phyloP scores from a whole-genome alignment of 2,329 filamentous ascomycete genomes.

The Apiospora pterosperma region DNA sequence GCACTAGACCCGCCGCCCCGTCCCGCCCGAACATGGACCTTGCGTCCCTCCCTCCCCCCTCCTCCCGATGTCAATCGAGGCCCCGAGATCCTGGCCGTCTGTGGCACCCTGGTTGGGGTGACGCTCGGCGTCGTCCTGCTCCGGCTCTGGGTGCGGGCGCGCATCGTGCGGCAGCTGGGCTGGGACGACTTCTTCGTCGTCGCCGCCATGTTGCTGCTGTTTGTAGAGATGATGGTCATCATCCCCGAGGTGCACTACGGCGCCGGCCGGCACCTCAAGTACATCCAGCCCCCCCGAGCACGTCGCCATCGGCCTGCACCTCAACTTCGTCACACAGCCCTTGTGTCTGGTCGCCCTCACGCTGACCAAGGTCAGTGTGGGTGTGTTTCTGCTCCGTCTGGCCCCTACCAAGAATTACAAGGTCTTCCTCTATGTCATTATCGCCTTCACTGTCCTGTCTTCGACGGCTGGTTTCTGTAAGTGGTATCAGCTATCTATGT shows the following conservation, averaged over 20 bases:
- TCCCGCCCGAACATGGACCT: neutral
- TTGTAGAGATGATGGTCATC: neutral
- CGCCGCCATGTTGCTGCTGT: neutral
- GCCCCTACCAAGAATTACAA: neutral
- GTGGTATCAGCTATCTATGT: too few species aligned
- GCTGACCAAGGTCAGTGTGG: neutral
- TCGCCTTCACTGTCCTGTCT: neutral
- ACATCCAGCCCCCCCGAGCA: neutral
- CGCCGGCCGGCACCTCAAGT: neutral
- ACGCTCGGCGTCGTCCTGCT: neutral
- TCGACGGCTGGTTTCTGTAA: neutral
- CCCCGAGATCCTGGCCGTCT: neutral
- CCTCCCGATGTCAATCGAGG: neutral
- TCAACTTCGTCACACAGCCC: neutral
- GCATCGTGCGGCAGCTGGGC: neutral
- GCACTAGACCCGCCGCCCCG: neutral
- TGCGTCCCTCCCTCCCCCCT: neutral
- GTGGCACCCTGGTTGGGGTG: neutral
- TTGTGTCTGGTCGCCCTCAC: neutral
- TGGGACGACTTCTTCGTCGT: neutral
- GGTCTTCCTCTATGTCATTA: neutral
- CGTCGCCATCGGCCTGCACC: neutral
- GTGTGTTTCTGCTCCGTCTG: neutral
- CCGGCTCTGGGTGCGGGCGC: neutral
- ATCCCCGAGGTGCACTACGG: neutral